Conservation (phyloP, 2,329 filamentous ascomycete genomes). For the Epichloe sp. region DNA sequence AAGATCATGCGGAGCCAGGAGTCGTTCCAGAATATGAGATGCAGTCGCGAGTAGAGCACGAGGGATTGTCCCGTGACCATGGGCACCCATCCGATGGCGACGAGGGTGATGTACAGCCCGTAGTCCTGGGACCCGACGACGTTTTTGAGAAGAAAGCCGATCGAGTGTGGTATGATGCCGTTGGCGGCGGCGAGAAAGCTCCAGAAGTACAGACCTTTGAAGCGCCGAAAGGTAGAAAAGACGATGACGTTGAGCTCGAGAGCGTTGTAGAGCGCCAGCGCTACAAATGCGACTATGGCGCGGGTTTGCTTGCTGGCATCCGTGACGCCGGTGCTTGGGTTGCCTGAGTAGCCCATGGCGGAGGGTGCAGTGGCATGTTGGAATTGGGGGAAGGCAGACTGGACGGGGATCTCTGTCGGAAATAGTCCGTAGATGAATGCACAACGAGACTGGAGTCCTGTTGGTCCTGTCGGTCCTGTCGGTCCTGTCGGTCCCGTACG, state of each 20-base stretch:
- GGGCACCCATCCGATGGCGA: constrained; percentile 14
- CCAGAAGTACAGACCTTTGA: constrained; percentile 24
- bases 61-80: constrained; percentile 49
- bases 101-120: constrained; percentile 10
- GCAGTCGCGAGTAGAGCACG: constrained; percentile 48
- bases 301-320: not conserved
- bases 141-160: constrained; percentile 33
- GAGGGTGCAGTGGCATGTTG: not conserved
- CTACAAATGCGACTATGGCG: constrained; percentile 3
- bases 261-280: constrained; percentile 16
- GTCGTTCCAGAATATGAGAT: constrained; percentile 40
- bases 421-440: not conserved
- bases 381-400: not conserved
- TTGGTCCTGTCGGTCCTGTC: not conserved
- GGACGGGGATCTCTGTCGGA: not conserved
- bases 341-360: constrained; percentile 5
- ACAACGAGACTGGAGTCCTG: not conserved
- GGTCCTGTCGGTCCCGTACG: not conserved
- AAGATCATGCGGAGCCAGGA: constrained; percentile 34
- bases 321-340: not conserved
- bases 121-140: constrained; percentile 10
- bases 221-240: constrained; percentile 18
- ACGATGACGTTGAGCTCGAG: constrained; percentile 20
- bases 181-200: constrained; percentile 20
- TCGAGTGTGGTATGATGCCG: constrained; percentile 21